These are phyloP conservation scores for Adansonia digitata DNA, from an alignment of 345 rosid genomes.

Conservation along the genomic window DNA sequence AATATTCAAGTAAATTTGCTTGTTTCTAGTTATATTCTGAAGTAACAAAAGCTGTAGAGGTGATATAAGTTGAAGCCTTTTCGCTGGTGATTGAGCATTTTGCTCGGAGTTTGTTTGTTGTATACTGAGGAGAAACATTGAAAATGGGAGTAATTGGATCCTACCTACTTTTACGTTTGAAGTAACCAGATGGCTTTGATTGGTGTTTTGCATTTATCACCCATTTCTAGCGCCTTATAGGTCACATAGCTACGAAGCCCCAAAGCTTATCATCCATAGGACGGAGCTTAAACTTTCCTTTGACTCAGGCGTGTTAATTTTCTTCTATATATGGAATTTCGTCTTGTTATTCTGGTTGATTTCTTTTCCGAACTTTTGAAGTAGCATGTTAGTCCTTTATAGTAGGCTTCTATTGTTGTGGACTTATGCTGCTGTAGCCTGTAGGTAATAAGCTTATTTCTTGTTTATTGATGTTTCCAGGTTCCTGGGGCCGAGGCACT, in stretches of 20 bases:
- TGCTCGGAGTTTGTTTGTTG: not conserved
- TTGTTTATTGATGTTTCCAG: slow-evolving; percentile 35
- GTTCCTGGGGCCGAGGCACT: slow-evolving; percentile 94
- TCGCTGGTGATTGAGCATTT: not conserved
- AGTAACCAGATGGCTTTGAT: not conserved
- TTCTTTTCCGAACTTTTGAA: not conserved
- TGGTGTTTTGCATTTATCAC: not conserved
- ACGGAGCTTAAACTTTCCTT: not conserved
- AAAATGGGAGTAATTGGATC: not conserved
- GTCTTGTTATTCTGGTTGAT: not conserved
- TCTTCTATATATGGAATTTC: not conserved
- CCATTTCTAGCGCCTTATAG: not conserved
- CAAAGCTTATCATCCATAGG: not conserved
- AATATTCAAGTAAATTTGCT: not conserved
- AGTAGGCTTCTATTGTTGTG: not conserved
- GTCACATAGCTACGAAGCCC: not conserved
- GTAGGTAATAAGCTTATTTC: slow-evolving; percentile 3
- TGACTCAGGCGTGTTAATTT: not conserved
- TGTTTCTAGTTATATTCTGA: not conserved
- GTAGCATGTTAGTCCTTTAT: not conserved
- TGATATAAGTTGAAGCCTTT: not conserved
- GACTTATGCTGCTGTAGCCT: not conserved
- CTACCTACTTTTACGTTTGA: not conserved
- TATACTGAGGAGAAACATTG: not conserved
- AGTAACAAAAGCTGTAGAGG: not conserved